Conservation (phyloP, 2,329 filamentous ascomycete genomes). For the Exophiala viscosa region DNA sequence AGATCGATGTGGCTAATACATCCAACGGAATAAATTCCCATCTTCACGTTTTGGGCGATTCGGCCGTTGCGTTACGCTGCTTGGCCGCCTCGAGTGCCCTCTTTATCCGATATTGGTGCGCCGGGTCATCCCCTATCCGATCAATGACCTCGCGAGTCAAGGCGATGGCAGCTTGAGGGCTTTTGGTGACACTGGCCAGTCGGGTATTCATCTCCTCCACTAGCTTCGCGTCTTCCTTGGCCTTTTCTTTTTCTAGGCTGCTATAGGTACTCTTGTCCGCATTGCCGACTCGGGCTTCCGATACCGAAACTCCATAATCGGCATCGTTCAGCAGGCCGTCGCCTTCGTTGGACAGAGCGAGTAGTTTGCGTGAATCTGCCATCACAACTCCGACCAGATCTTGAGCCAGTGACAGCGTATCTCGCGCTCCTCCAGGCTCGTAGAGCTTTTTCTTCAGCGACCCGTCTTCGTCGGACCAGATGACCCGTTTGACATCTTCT, state of each 20-base stretch:
- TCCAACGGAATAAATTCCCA: not conserved
- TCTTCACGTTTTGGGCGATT: not conserved
- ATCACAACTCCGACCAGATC: conserved; percentile 40
- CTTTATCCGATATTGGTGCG: conserved; percentile 47
- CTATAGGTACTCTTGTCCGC: conserved; percentile 41
- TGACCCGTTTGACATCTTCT: conserved; percentile 27
- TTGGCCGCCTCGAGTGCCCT: conserved; percentile 54
- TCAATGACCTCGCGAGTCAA: conserved; percentile 40
- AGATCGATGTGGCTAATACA: not conserved
- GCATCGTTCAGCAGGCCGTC: conserved; percentile 51
- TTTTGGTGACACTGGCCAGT: conserved; percentile 40
- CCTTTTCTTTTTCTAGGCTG: conserved; percentile 45
- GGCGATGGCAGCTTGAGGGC: conserved; percentile 35
- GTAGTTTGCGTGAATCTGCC: conserved; percentile 44
- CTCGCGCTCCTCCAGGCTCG: conserved; percentile 15
- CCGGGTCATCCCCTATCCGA: conserved; percentile 36
- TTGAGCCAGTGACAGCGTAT: conserved; percentile 36
- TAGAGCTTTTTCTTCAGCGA: conserved; percentile 33
- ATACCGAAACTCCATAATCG: conserved; percentile 53
- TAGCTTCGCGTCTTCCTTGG: conserved; percentile 48
- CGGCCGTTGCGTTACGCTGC: conserved; percentile 42
- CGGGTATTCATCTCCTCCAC: conserved; percentile 41
- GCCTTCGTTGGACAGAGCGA: conserved; percentile 46
- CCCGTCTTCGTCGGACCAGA: conserved; percentile 33
- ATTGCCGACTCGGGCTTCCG: conserved; percentile 47